Base-by-base conservation (phyloP, 495 filamentous ascomycete species). In the Glonium stellatum region DNA sequence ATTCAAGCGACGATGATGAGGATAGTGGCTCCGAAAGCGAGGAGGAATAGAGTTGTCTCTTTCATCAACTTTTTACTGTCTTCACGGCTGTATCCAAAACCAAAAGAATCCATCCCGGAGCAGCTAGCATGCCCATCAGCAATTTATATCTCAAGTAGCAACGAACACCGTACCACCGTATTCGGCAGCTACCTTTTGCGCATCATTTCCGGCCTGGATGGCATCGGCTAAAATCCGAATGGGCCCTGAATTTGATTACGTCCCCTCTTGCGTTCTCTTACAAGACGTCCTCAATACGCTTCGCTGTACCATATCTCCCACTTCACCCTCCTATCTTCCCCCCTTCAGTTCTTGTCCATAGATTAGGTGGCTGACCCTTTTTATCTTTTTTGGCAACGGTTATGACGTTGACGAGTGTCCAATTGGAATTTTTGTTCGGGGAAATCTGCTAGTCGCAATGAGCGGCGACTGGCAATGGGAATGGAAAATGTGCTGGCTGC, bases 1-100 rank as follows among this genome's bases (percentile, higher is more conserved):
- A 71, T 21, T 68, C 67, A 1, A 72, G 69, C 39, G 68, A 67
- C 34, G 70, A 72, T 42, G 70, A 72, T 36, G 64, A 64, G 21
- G 60, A 65, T 5, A 71, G 69, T 51, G 70, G 63, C 19, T 72
- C 70, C 19, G 70, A 72, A 55, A 72, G 70, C 60, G 69, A 71
- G 50, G 70, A 72, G 50, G 70, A 72, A 52, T 70, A 60, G 59
- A 51, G 34, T 54, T 22, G 35, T 37, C 50, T 36, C 18, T 25
- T 25, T 51, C 4, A 18, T 44, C 58, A 5, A 41, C 4, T 41
- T 23, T 31, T 61, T 51, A 5, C 39, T 25, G 31, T 41, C 36
- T 18, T 15, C 39, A 11, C 10, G 39, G 12, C 18, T 13, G 18
- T 44, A 18, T 3, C 39, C 18, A 4, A 18, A 23, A 51, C 5